Conservation (phyloP, 2,329 filamentous ascomycete species). For the Penicillium glabrum region DNA sequence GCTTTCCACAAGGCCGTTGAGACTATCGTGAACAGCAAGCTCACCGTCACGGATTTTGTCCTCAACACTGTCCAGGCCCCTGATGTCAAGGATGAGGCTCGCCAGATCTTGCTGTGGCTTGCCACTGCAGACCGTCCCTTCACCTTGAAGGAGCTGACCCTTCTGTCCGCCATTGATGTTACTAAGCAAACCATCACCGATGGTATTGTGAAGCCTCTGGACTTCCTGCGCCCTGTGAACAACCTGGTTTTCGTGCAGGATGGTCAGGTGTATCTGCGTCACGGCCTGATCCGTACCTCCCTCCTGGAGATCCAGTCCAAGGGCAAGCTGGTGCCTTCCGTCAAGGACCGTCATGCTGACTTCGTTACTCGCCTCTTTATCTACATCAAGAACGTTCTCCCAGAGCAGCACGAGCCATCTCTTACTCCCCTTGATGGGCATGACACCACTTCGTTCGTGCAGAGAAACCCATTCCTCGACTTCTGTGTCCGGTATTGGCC, state of each 20-base stretch:
- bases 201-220: conserved; percentile 23
- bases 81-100: conserved; percentile 30
- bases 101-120: conserved; percentile 39
- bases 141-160: conserved; percentile 30
- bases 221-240: conserved; percentile 29
- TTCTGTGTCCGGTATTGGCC: conserved; percentile 51
- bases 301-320: conserved; percentile 32
- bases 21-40: conserved; percentile 23
- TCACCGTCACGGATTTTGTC: conserved; percentile 34
- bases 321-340: conserved; percentile 29
- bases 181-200: conserved; percentile 33
- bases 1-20: conserved; percentile 31
- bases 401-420: conserved; percentile 33
- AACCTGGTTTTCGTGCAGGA: conserved; percentile 37
- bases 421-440: conserved; percentile 27
- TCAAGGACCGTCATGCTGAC: conserved; percentile 38
- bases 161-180: conserved; percentile 29
- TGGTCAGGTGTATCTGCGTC: conserved; percentile 36
- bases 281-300: conserved; percentile 33
- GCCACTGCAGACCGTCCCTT: conserved; percentile 39
- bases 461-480: conserved; percentile 46
- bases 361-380: conserved; percentile 33
- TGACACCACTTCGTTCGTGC: conserved; percentile 25
- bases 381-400: conserved; percentile 33
- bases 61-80: conserved; percentile 23